Conservation (phyloP, 2,329 filamentous ascomycete genomes). For the Pseudonectria foliicola region DNA sequence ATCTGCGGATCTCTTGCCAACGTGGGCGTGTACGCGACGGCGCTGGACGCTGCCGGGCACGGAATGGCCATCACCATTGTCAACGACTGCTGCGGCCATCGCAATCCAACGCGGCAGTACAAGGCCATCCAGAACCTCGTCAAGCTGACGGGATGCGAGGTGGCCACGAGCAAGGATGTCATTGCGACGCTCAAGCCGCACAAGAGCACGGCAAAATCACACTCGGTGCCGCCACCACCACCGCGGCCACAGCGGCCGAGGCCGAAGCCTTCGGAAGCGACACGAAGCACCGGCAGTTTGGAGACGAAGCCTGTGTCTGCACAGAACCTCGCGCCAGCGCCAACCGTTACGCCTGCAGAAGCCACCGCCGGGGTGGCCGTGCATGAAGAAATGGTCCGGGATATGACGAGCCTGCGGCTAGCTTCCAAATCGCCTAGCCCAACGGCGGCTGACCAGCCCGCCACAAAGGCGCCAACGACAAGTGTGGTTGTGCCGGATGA, state of each 20-base stretch:
- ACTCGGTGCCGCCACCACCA: no score
- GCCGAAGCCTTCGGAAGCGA: conserved; percentile 5
- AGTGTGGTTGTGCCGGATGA: conserved; percentile 10
- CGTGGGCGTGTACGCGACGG: conserved; percentile 83
- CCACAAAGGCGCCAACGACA: conserved; percentile 15
- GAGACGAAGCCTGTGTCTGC: conserved; percentile 2
- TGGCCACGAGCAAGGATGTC: conserved; percentile 54
- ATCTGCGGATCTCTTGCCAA: conserved; percentile 84
- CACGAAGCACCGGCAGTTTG: conserved; percentile 4
- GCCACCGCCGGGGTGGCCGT: conserved; percentile 11
- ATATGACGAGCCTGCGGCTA: conserved; percentile 26
- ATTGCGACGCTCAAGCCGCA: conserved; percentile 27
- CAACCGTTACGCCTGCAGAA: conserved; percentile 4
- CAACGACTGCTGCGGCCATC: conserved; percentile 82
- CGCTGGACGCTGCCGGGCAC: conserved; percentile 80
- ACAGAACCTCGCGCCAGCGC: no score
- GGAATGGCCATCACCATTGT: conserved; percentile 82
- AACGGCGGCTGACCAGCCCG: conserved; percentile 9
- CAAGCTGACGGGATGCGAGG: conserved; percentile 66
- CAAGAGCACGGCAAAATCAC: no score
- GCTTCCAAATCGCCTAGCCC: conserved; percentile 18
- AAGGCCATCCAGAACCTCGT: conserved; percentile 64
- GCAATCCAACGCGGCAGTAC: conserved; percentile 60
- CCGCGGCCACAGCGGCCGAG: not conserved
- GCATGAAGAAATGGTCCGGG: conserved; percentile 23